Evolutionary conservation across 495 filamentous ascomycete genomes (phyloP).

Genomic region (Aspergillus haitiensis): DNA sequence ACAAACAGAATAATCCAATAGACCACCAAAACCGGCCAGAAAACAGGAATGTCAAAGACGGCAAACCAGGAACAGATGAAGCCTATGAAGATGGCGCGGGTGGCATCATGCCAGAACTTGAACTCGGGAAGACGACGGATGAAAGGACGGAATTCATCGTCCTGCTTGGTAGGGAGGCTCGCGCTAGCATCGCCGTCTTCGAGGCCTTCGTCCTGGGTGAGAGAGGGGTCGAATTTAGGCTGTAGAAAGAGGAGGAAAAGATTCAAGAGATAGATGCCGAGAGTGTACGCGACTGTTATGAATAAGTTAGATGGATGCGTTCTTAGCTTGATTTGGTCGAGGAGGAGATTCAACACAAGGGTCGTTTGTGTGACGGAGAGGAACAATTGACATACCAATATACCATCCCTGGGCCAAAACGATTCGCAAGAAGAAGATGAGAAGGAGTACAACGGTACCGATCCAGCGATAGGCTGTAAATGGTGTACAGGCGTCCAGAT

Average conservation of each 20-base stretch:
- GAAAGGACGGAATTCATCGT: conserved; percentile 96
- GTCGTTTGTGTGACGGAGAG: not conserved
- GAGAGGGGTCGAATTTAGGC: conserved; percentile 97
- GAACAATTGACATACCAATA: conserved; percentile 65
- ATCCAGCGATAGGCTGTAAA: conserved; percentile 87
- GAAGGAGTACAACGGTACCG: conserved; percentile 69
- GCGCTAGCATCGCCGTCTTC: conserved; percentile 79
- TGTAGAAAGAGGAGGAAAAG: conserved; percentile 98
- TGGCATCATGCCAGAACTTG: conserved; percentile 98
- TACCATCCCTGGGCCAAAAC: conserved; percentile 96
- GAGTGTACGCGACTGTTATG: conserved; percentile 82
- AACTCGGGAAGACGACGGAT: conserved; percentile 95
- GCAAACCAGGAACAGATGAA: conserved; percentile 91
- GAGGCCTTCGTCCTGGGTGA: conserved; percentile 92
- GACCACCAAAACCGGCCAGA: conserved; percentile 97
- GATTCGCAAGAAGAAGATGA: conserved; percentile 85
- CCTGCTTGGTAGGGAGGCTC: conserved; percentile 84
- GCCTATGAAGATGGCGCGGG: conserved; percentile 77
- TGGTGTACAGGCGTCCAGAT: conserved; percentile 88
- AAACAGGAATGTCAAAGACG: conserved; percentile 94
- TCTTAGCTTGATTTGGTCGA: too few relatives aligned
- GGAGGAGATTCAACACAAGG: not conserved
- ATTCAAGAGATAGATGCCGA: conserved; percentile 98
- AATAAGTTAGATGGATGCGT: conserved; percentile 11
- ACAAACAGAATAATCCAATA: conserved; percentile 97